Evolutionary conservation across 2,329 filamentous ascomycete genomes (phyloP).

Genomic region (Colletotrichum sp.): DNA sequence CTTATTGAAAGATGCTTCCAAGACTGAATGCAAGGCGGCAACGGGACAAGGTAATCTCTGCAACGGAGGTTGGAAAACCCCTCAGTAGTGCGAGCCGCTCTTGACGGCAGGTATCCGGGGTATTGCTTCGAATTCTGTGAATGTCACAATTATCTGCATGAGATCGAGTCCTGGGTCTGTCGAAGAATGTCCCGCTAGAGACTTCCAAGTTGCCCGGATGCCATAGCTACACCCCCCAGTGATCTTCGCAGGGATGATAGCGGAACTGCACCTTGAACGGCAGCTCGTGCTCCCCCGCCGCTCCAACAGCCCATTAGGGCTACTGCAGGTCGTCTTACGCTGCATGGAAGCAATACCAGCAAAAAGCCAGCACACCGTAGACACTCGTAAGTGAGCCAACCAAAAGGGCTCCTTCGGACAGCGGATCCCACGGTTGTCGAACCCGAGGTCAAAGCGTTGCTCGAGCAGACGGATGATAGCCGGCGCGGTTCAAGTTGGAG

Average conservation of each 20-base stretch:
- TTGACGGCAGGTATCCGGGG: neutral
- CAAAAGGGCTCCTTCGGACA: neutral
- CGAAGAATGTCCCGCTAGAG: neutral
- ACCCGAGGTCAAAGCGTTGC: neutral
- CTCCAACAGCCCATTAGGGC: neutral
- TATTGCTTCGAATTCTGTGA: neutral
- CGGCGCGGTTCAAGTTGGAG: neutral
- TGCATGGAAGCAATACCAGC: neutral
- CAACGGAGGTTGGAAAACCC: neutral
- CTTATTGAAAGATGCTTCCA: neutral
- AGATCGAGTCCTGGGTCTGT: conserved; percentile 10
- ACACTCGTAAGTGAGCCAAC: neutral
- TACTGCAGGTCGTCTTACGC: conserved; percentile 13
- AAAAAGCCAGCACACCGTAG: neutral
- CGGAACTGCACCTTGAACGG: neutral
- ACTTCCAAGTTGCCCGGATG: neutral
- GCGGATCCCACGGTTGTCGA: neutral
- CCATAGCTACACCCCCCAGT: neutral
- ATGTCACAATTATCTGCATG: neutral
- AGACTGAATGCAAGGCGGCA: neutral
- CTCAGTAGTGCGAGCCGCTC: neutral
- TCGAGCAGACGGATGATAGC: neutral
- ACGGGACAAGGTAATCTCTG: neutral
- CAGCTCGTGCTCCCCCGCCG: neutral
- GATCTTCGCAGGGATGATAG: conserved; percentile 14